phyloP scores from a whole-genome alignment of 2,329 filamentous ascomycete genomes.

The Pestalotiopsis fici region DNA sequence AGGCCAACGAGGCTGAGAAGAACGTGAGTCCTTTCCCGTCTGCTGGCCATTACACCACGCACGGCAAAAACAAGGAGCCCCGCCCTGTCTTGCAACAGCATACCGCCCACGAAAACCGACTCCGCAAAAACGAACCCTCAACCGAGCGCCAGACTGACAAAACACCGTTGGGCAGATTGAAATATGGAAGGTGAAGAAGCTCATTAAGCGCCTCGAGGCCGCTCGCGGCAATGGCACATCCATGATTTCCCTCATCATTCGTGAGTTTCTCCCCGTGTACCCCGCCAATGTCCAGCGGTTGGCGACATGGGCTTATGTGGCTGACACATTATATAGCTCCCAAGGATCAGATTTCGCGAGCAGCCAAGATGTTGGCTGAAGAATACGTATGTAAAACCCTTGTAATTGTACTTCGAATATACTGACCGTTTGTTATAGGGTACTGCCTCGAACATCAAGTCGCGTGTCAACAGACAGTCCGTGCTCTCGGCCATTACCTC shows the following conservation, averaged over 20 bases:
- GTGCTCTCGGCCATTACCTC: slow-evolving; percentile 98
- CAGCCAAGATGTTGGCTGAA: slow-evolving; percentile 99
- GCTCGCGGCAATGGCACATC: slow-evolving; percentile 97
- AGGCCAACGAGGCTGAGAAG: slow-evolving; percentile 95
- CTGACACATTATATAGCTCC: slow-evolving; percentile 61
- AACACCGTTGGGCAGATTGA: slow-evolving; percentile 53
- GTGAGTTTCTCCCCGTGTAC: slow-evolving; percentile 53
- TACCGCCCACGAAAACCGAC: not conserved
- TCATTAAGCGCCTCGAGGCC: slow-evolving; percentile 97
- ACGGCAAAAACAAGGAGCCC: slow-evolving; percentile 3
- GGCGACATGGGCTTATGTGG: not conserved
- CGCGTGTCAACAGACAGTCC: slow-evolving; percentile 96
- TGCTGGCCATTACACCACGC: slow-evolving; percentile 8
- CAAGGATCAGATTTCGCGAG: slow-evolving; percentile 95
- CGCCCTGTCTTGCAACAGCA: not conserved
- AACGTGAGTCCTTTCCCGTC: slow-evolving; percentile 58
- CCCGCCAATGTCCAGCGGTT: not conserved
- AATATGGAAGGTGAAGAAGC: slow-evolving; percentile 98
- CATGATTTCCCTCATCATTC: slow-evolving; percentile 99
- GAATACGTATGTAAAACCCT: slow-evolving; percentile 75
- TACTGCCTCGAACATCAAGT: slow-evolving; percentile 99
- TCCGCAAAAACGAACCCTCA: not conserved
- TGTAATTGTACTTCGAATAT: not conserved
- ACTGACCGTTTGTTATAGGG: slow-evolving; percentile 57
- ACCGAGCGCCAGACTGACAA: not conserved